Percentiles rank a stretch among this genome's conserved stretches.
Conservation (phyloP, 208 protist genomes). For the Trypanosoma melophagium region DNA sequence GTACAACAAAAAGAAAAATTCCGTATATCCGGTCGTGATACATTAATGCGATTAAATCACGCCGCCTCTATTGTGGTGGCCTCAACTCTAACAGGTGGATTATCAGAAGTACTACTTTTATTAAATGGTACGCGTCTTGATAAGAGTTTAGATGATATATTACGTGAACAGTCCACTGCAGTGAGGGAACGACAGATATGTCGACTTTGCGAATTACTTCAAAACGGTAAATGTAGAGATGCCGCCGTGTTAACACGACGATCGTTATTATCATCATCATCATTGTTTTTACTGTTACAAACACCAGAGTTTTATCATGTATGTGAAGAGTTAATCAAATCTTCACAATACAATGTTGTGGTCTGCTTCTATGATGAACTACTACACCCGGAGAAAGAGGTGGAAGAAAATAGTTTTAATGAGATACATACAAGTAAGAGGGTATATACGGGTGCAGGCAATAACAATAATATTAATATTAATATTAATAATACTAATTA, state of each 20-base stretch:
- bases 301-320: slow-evolving; percentile 21
- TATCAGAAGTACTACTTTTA: slow-evolving; percentile 21
- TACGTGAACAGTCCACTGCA: slow-evolving; percentile 15
- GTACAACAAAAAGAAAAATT: slow-evolving; percentile 12
- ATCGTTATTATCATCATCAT: not conserved
- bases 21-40: slow-evolving; percentile 14
- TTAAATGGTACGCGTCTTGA: slow-evolving; percentile 19
- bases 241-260: slow-evolving; percentile 27
- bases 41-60: slow-evolving; percentile 26
- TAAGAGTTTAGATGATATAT: slow-evolving; percentile 24
- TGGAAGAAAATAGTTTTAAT: not conserved
- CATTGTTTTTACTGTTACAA: slow-evolving; percentile 3
- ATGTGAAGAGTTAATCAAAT: slow-evolving; percentile 17
- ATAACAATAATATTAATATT: not conserved
- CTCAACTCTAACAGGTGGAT: slow-evolving; percentile 8
- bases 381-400: slow-evolving; percentile 12
- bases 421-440: not conserved
- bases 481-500: not conserved
- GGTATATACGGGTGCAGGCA: not conserved
- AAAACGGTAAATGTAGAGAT: slow-evolving; percentile 10
- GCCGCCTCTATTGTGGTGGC: slow-evolving; percentile 33
- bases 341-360: slow-evolving; percentile 5
- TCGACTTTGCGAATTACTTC: slow-evolving; percentile 17
- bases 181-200: slow-evolving; percentile 1
- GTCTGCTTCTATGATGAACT: slow-evolving; percentile 29